These are phyloP conservation scores for Solanum paucissectum DNA, from an alignment of 257 asterid genomes.

Conservation along the genomic window DNA sequence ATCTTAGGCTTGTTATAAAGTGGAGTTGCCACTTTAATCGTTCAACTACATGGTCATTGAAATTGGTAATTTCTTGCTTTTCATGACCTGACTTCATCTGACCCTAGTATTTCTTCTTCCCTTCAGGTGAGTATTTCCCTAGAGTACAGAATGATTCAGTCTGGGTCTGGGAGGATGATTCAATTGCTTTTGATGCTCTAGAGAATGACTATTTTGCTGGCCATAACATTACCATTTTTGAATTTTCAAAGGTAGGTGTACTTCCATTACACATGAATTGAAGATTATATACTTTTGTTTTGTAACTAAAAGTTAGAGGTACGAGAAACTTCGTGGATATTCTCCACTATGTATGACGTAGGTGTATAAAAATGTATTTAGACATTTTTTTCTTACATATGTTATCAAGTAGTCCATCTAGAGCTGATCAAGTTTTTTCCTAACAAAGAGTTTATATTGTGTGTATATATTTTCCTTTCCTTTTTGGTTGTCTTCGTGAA, in stretches of 20 bases:
- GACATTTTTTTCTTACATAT: not conserved
- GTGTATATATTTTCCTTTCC: not conserved
- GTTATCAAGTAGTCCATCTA: not conserved
- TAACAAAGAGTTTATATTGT: not conserved
- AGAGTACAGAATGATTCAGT: conserved; percentile 41
- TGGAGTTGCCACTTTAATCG: not conserved
- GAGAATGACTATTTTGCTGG: conserved; percentile 59
- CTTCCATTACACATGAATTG: not conserved
- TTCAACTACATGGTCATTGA: not conserved
- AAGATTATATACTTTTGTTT: not conserved
- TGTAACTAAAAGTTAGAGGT: not conserved
- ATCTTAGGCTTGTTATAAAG: not conserved
- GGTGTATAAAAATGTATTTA: not conserved
- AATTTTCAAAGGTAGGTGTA: conserved; percentile 40
- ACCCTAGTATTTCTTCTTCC: not conserved
- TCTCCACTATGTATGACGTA: not conserved
- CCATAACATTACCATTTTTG: conserved; percentile 54
- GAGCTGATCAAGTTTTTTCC: not conserved
- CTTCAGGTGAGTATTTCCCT: conserved; percentile 77
- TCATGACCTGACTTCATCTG: not conserved
- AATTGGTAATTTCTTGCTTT: not conserved
- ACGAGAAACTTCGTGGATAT: not conserved
- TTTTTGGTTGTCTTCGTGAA: not conserved
- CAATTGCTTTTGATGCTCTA: conserved; percentile 49
- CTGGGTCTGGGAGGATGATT: conserved; percentile 86